Conservation (phyloP, 1,284 basidiomycete species). For the Pascua sp. region DNA sequence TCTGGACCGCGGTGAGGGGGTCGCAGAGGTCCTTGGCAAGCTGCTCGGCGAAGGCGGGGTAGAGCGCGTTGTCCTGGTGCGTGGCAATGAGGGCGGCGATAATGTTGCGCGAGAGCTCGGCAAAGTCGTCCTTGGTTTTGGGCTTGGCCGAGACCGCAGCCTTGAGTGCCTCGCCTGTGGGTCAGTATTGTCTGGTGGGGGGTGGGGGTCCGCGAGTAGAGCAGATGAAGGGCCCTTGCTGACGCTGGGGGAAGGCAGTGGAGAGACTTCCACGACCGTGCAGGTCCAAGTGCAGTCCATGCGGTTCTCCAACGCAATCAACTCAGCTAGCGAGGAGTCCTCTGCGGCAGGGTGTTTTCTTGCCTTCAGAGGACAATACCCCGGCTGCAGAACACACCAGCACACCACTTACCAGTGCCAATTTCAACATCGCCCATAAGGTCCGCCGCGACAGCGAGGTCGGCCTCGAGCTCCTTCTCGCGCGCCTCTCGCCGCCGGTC, state of each 20-base stretch:
- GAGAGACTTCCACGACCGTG: no score
- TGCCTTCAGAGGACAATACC: no score
- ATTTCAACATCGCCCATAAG: slow-evolving; percentile 65
- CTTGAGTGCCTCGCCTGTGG: slow-evolving; percentile 54
- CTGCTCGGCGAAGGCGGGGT: slow-evolving; percentile 73
- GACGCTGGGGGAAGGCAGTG: no score
- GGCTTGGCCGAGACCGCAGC: slow-evolving; percentile 68
- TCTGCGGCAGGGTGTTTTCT: no score
- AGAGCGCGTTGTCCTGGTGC: slow-evolving; percentile 75
- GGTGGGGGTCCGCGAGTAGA: no score
- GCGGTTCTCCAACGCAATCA: no score
- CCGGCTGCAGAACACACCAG: no score
- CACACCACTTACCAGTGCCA: slow-evolving; percentile 5
- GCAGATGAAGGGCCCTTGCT: no score
- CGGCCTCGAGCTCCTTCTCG: slow-evolving; percentile 75
- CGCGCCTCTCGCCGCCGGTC: slow-evolving; percentile 71
- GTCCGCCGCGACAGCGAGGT: slow-evolving; percentile 75
- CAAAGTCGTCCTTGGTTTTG: slow-evolving; percentile 80
- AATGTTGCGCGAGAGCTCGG: slow-evolving; percentile 65
- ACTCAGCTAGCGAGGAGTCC: no score
- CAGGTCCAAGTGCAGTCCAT: not conserved
- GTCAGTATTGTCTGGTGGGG: no score
- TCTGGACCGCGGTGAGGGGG: slow-evolving; percentile 79
- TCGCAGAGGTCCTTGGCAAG: slow-evolving; percentile 68
- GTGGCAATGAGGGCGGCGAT: slow-evolving; percentile 68